These are phyloP conservation scores for Gynostemma pentaphyllum DNA, from an alignment of 306 rosid genomes.

Conservation along the genomic window DNA sequence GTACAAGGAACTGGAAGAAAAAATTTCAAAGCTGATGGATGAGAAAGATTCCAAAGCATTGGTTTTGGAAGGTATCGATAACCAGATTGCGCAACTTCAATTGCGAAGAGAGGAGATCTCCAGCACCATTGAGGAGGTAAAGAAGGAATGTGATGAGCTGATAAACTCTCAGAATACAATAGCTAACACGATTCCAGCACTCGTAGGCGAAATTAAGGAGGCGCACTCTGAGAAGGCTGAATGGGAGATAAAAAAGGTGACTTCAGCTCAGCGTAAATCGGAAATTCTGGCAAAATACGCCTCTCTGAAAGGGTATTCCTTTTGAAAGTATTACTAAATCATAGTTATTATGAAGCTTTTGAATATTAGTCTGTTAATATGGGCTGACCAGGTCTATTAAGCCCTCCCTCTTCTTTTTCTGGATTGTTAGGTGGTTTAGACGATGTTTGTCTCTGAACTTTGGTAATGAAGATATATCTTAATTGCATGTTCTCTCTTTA, in stretches of 20 bases:
- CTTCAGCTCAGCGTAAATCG: neutral
- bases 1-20: slow-evolving; percentile 11
- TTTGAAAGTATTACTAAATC: slow-evolving; percentile 5
- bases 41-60: neutral
- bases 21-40: neutral
- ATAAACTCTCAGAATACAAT: neutral
- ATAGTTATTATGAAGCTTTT: neutral
- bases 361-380: too few relatives aligned
- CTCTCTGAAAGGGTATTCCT: slow-evolving; percentile 13
- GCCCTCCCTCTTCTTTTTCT: too few relatives aligned
- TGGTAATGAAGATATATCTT: too few relatives aligned
- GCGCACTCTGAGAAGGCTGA: neutral
- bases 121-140: slow-evolving; percentile 1
- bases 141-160: slow-evolving; percentile 7
- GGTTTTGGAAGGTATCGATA: slow-evolving; percentile 17
- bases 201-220: slow-evolving; percentile 9
- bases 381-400: too few relatives aligned
- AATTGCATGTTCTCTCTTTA: too few relatives aligned
- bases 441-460: too few relatives aligned
- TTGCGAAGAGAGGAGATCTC: neutral
- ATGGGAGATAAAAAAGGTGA: slow-evolving; percentile 16
- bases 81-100: slow-evolving; percentile 16
- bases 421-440: too few relatives aligned
- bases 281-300: slow-evolving; percentile 17
- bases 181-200: slow-evolving; percentile 10